Percentiles rank a stretch among this genome's conserved stretches.
phyloP scores from a whole-genome alignment of 257 asterid genomes.

The Petunia secreta region DNA sequence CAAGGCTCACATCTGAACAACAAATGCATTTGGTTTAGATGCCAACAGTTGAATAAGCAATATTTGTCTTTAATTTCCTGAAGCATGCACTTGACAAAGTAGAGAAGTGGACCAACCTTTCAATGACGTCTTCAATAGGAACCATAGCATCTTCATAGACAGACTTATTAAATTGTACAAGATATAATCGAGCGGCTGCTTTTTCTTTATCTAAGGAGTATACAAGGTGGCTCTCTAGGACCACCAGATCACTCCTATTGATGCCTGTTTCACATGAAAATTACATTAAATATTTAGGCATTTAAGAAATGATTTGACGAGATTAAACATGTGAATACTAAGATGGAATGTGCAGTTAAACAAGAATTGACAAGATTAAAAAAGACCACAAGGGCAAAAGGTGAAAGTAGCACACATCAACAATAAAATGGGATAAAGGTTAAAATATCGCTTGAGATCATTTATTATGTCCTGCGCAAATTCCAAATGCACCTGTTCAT shows the following conservation, averaged over 20 bases:
- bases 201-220: slow-evolving; percentile 38
- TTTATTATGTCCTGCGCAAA: too few relatives aligned
- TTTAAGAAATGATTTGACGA: not conserved
- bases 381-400: too few relatives aligned
- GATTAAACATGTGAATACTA: too few relatives aligned
- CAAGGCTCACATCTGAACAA: not conserved
- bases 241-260: slow-evolving; percentile 28
- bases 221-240: slow-evolving; percentile 37
- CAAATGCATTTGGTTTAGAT: slow-evolving; percentile 11
- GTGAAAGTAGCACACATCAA: too few relatives aligned
- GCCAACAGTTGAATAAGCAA: not conserved
- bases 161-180: slow-evolving; percentile 33
- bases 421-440: too few relatives aligned
- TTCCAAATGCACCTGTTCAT: too few relatives aligned
- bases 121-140: slow-evolving; percentile 26
- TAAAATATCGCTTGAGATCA: too few relatives aligned
- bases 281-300: slow-evolving; percentile 22
- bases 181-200: slow-evolving; percentile 32
- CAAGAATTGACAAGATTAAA: not conserved
- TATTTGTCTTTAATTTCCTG: not conserved
- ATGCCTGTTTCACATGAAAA: slow-evolving; percentile 32
- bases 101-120: slow-evolving; percentile 32
- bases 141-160: slow-evolving; percentile 22
- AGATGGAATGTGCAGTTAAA: too few relatives aligned
- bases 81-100: not conserved